Base-by-base conservation (phyloP, 768 basidiomycete species). In the Collybiopsis confluens region DNA sequence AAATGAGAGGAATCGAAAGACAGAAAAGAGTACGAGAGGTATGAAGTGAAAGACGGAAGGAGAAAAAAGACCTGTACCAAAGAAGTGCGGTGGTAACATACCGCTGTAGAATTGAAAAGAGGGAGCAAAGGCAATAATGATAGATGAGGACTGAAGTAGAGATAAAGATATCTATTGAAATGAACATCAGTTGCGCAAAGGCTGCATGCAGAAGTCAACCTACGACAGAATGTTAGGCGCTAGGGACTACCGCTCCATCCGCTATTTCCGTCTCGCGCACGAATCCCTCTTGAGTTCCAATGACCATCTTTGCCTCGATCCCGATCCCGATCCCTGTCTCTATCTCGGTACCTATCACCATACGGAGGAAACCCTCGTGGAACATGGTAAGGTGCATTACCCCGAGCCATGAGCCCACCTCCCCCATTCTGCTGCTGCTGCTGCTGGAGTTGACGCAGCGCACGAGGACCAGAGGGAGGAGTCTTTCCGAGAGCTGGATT, bases 391-490 rank as follows among this genome's bases (percentile, higher is more conserved):
- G 16, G n/a, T 18, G 35, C 15, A n/a, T n/a, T 20, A 5, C 50
- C 24, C 21, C 24, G 23, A 40, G 38, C 38, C 16, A 18, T 2
- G 13, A 30, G 20, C 23, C 50, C 50, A 8, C n/a, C 50, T 27
- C 41, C 40, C 18, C 52, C 41, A 45, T 40, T 28, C 9, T 18
- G 38, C 42, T 45, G 33, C 28, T 52, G 50, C 11, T 40, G 38
- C 20, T 52, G 52, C 11, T 43, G 52, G 8, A 30, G 26, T 18
- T 53, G 52, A 30, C 52, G 52, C 11, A 53, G 20, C 33, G 52
- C 52, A 10, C 52, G 41, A 9, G 52, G 52, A 35, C 52, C 52
- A 36, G 38, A 42, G 3, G 52, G 52, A 16, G 52, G 52, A 44
- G 52, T 28, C 23, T 41, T 40, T 16, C 52, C 52, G 2, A 53